Conservation (phyloP, 208 protist species). For the Hexamita inflata region DNA sequence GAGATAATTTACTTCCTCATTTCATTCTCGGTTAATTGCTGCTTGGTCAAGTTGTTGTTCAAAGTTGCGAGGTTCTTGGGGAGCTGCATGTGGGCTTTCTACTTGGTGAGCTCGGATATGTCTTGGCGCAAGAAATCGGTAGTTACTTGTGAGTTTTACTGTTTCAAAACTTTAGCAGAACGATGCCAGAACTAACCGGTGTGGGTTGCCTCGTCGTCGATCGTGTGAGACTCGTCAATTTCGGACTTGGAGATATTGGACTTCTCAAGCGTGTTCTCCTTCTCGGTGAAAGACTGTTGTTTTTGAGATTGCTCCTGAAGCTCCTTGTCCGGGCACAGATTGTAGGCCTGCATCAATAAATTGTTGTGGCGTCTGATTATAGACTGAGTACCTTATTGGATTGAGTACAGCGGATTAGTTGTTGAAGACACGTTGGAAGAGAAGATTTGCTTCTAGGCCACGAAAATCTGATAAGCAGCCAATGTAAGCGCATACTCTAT, state of each 20-base stretch:
- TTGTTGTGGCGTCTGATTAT: background rate
- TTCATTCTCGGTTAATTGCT: conserved; percentile 4
- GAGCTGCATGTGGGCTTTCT: background rate
- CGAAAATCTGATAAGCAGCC: background rate
- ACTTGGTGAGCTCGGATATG: background rate
- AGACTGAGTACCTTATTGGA: background rate
- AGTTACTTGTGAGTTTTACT: background rate
- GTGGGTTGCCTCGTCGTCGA: background rate
- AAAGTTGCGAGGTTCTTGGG: background rate
- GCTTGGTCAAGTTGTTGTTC: background rate
- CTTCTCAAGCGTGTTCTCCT: background rate
- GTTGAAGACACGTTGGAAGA: background rate
- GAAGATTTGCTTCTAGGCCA: background rate
- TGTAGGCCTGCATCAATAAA: background rate
- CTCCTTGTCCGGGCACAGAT: conserved; percentile 7
- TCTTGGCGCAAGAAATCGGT: background rate
- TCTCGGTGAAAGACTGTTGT: background rate
- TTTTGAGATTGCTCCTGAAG: too few species aligned
- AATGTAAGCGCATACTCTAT: background rate
- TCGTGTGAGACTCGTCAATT: background rate
- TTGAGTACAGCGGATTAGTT: background rate
- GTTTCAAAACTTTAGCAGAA: background rate
- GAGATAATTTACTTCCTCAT: background rate
- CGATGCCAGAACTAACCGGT: background rate
- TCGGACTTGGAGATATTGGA: background rate